Conservation (phyloP, 129 eudicot species). For the Centaurea solstitialis region DNA sequence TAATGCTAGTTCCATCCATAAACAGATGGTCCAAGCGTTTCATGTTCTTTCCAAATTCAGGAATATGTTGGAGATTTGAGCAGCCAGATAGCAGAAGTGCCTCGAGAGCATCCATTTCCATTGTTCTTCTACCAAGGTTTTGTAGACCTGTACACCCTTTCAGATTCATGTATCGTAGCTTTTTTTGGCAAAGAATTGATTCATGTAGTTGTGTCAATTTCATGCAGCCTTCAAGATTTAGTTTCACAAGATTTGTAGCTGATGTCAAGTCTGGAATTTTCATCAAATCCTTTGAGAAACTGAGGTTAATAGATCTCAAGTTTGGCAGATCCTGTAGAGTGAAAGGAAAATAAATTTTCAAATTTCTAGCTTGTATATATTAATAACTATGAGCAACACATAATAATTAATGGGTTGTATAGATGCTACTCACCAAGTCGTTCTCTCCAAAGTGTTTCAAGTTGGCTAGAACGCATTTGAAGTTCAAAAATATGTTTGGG, state of each 20-base stretch:
- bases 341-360: neutral
- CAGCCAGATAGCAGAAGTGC: conserved; percentile 19
- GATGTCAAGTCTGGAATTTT: conserved; percentile 24
- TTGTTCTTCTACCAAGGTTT: neutral
- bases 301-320: conserved; percentile 26
- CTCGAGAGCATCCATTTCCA: conserved; percentile 26
- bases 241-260: conserved; percentile 11
- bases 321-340: conserved; percentile 14
- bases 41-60: conserved; percentile 19
- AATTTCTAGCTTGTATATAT: neutral
- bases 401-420: neutral
- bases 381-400: neutral
- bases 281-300: conserved; percentile 16
- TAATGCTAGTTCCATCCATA: neutral
- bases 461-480: conserved; percentile 25
- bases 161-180: conserved; percentile 7
- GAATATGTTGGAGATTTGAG: conserved; percentile 18
- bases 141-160: conserved; percentile 7
- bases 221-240: conserved; percentile 23
- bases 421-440: conserved; percentile 16
- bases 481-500: conserved; percentile 21
- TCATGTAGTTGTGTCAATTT: conserved; percentile 9
- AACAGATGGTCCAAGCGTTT: neutral
- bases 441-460: conserved; percentile 20
- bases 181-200: conserved; percentile 7